phyloP scores from a whole-genome alignment of 345 rosid genomes.

The Boechera retrofracta region DNA sequence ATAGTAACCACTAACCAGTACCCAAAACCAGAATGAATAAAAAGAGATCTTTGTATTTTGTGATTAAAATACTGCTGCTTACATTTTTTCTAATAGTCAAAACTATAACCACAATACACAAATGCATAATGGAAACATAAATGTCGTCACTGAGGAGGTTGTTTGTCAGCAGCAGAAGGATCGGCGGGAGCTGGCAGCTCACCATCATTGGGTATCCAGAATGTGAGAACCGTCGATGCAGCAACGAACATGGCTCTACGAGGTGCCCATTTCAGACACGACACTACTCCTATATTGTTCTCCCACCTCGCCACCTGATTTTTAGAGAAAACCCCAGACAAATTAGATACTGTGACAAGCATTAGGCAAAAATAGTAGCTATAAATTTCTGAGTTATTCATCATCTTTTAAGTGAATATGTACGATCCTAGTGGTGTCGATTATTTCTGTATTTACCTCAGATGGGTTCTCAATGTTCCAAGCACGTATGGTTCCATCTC shows the following conservation, averaged over 20 bases:
- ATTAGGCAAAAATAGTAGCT: not conserved
- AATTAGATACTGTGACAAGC: slow-evolving; percentile 21
- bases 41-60: not conserved
- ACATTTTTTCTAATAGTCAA: not conserved
- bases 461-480: slow-evolving; percentile 77
- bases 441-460: slow-evolving; percentile 60
- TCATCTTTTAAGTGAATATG: slow-evolving; percentile 10
- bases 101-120: slow-evolving; percentile 7
- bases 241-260: slow-evolving; percentile 89
- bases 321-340: not conserved
- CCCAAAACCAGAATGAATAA: not conserved
- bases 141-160: slow-evolving; percentile 29
- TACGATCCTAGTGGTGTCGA: slow-evolving; percentile 13
- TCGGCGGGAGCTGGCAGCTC: slow-evolving; percentile 42
- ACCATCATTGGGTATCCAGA: slow-evolving; percentile 79
- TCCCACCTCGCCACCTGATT: slow-evolving; percentile 80
- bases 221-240: slow-evolving; percentile 82
- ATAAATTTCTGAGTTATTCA: slow-evolving; percentile 3
- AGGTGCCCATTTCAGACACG: slow-evolving; percentile 97
- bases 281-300: slow-evolving; percentile 75
- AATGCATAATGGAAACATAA: slow-evolving; percentile 4
- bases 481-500: slow-evolving; percentile 91
- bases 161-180: slow-evolving; percentile 29
- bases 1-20: not conserved
- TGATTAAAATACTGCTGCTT: not conserved